Evolutionary conservation across 2,329 filamentous ascomycete species (phyloP).

Genomic region (Xylaria sp.): DNA sequence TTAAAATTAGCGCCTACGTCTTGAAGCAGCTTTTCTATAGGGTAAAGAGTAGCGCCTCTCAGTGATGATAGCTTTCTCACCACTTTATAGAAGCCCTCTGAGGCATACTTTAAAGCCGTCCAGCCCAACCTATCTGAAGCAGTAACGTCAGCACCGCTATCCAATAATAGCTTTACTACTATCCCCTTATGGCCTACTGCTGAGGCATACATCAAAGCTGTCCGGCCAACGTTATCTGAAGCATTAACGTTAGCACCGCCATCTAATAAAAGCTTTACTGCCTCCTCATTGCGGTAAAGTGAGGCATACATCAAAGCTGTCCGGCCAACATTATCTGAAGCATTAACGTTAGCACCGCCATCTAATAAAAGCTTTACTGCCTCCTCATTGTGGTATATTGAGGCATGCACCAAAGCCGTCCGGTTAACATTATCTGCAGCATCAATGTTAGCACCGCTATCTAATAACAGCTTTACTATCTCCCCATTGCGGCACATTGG

Average conservation of each 20-base stretch:
- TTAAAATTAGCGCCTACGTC: neutral
- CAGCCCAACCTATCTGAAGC: neutral
- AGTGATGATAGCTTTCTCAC: too few relatives aligned
- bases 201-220: slow-evolving; percentile 1
- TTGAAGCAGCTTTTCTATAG: neutral
- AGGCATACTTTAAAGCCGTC: neutral
- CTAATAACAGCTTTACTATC: slow-evolving; percentile 8
- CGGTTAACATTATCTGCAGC: neutral
- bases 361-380: slow-evolving; percentile 9
- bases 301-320: slow-evolving; percentile 2
- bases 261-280: slow-evolving; percentile 11
- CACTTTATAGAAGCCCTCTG: neutral
- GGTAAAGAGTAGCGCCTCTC: too few relatives aligned
- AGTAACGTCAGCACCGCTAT: neutral
- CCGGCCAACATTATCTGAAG: neutral
- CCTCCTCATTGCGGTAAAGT: neutral
- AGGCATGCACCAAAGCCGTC: neutral
- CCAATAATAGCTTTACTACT: slow-evolving; percentile 8
- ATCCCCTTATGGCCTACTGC: fast-evolving
- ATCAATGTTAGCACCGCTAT: neutral
- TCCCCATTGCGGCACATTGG: neutral
- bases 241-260: neutral
- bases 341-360: neutral
- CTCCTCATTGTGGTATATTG: neutral
- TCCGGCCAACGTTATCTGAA: neutral